Base-by-base conservation (phyloP, 208 protist species). In the Endotrypanum monterogeii region DNA sequence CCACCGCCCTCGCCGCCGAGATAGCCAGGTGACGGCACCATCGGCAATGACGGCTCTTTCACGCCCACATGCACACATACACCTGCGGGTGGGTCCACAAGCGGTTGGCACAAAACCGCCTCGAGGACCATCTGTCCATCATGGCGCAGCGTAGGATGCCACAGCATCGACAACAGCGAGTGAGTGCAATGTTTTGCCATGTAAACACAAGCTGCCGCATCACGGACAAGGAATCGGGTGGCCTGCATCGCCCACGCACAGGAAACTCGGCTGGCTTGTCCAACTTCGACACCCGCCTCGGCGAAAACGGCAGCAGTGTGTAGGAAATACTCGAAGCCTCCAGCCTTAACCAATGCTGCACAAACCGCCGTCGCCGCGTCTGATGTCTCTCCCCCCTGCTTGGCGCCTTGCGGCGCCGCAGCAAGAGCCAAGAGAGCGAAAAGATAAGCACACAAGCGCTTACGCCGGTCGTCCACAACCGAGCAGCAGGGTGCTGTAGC, bases 131-230 rank as follows among this genome's bases (percentile, higher is more conserved):
- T 41, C 58, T 73, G 71, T 20, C 76, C 76, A 16, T 69, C 69
- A 1, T 25, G 25, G 20, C 76, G 76, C 63, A 81, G 46, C 55
- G 69, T 54, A 44, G 76, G 76, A 41, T 81, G 65, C 76, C 76
- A 81, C 28, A 81, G 66, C 6, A 73, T 54, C n/a, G 65, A 48
- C 8, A 70, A 51, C 48, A 81, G 23, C 35, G 70, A 73, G 25
- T 52, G 56, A 1, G 66, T 56, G 50, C 76, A 76, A 30, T 51
- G 68, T 0, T 55, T 54, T 58, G 76, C 63, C 71, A 81, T 76
- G 66, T 76, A 51, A 35, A 76, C 76, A 16, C 71, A 68, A 23
- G 71, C 70, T n/a, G 46, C 30, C 25, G 76, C 25, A 50, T 81
- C 66, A 2, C 0, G 46, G 44, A 52, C 56, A n/a, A 81, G 76